Percentiles rank a stretch among this genome's conserved stretches.
Conservation (phyloP, 306 rosid genomes). For the Canavalia ensiformis region DNA sequence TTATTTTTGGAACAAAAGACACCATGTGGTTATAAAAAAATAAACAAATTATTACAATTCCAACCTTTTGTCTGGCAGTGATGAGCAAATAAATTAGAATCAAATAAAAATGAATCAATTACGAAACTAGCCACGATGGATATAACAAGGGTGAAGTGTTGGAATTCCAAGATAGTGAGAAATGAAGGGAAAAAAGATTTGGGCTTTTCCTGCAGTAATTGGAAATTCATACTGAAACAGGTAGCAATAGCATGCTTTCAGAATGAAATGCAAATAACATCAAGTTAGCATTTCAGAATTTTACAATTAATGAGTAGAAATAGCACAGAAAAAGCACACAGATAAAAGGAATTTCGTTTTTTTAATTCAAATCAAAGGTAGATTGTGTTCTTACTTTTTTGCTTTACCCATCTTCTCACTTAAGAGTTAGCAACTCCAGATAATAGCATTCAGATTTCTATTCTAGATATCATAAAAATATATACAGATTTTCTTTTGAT, state of each 20-base stretch:
- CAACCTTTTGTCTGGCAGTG: neutral
- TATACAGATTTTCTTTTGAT: neutral
- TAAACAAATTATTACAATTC: neutral
- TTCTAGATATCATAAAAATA: neutral
- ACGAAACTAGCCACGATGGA: neutral
- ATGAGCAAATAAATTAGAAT: neutral
- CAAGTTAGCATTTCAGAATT: neutral
- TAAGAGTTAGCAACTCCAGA: neutral
- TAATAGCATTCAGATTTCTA: neutral
- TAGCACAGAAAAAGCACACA: neutral
- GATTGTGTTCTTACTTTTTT: neutral
- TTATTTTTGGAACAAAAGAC: slow-evolving; percentile 7
- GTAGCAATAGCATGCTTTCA: neutral
- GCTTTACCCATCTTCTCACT: neutral
- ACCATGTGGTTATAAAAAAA: slow-evolving; percentile 12
- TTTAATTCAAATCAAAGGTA: neutral
- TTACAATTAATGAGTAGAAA: neutral
- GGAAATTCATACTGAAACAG: neutral
- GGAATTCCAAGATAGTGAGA: neutral
- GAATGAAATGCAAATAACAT: neutral
- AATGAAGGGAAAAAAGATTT: neutral
- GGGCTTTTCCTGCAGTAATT: neutral
- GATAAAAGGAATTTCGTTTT: neutral
- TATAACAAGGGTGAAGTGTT: neutral
- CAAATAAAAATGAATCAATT: neutral